Evolutionary conservation across 192 early-diverging fungal genomes (phyloP), one percentile per base, ranked within the genome.

Genomic region (Backusella westeae): DNA sequence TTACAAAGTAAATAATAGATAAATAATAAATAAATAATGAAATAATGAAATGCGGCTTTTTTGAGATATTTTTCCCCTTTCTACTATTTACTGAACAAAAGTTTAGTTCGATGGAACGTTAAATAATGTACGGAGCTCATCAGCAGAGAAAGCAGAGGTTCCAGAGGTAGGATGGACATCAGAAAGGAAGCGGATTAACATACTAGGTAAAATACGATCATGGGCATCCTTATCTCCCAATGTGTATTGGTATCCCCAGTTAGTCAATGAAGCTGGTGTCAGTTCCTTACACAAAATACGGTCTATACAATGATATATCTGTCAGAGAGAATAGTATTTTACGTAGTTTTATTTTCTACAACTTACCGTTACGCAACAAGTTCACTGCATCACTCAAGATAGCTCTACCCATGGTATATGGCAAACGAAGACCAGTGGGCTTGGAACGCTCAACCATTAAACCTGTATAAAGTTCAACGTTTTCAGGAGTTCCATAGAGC

Each of bases 381-480:
- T 88, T 83, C 19, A 82, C 71, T 7, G 87, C 87, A 76, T 88
- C 87, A 46, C 75, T 77, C 1, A 88, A 42, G 69, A 88, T 88
- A 23, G 81, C 82, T n/a, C 87, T 69, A 2, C 81, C 74, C 44
- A 78, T 74, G 15, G 86, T 85, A 53, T 81, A 87, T n/a, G 84
- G 84, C 29, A 88, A 72, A 14, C 75, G 49, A 35, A 88, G 42
- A 15, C 83, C 87, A n/a, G 75, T 77, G 5, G 70, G 73, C 44
- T 84, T 87, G 14, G 76, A 67, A 21, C 77, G 81, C 46, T 88
- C 87, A 23, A 79, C 69, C 26, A 86, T 78, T 17, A 88, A 32
- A 17, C 86, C 86, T 59, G 85, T 86, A 69, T 87, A 87, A 2
- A 87, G 70, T 56, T 87, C 86, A 1, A 87, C 86, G 17, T 68